Percentiles rank a stretch among this genome's conserved stretches.
Evolutionary conservation across 192 early-diverging fungal species (phyloP).

Genomic region (Thoreauomyces humboldtii): DNA sequence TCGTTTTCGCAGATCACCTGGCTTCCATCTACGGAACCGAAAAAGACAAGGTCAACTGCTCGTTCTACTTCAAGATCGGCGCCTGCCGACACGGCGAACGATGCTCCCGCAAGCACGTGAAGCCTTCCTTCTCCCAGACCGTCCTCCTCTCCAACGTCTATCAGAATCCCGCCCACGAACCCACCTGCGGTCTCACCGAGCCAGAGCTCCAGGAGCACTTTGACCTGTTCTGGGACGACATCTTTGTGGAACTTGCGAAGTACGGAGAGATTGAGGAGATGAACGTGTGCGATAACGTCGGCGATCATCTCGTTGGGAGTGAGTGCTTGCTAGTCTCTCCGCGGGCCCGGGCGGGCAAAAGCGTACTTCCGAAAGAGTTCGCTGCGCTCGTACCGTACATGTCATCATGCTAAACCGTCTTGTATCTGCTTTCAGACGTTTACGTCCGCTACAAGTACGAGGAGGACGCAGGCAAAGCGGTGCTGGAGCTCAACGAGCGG

Average conservation of each 20-base stretch:
- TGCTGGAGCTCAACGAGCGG: constrained; percentile 87
- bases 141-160: constrained; percentile 93
- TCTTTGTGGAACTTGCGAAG: constrained; percentile 92
- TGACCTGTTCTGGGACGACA: constrained; percentile 95
- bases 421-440: constrained; percentile 54
- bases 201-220: constrained; percentile 82
- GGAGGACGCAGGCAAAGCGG: constrained; percentile 89
- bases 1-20: constrained; percentile 53
- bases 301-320: constrained; percentile 94
- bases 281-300: constrained; percentile 97
- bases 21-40: constrained; percentile 92
- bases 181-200: constrained; percentile 58
- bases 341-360: too few species aligned
- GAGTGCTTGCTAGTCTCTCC: constrained; percentile 18
- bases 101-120: constrained; percentile 95
- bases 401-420: too few species aligned
- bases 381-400: too few species aligned
- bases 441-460: constrained; percentile 89
- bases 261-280: constrained; percentile 97
- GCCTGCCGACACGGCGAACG: constrained; percentile 97
- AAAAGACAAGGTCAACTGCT: constrained; percentile 99
- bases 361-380: too few species aligned
- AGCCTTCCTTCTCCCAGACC: constrained; percentile 94
- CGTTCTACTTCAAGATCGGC: constrained; percentile 99
- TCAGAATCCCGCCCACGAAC: constrained; percentile 78